Conservation (phyloP, 257 asterid genomes). For the Solanum piurae region DNA sequence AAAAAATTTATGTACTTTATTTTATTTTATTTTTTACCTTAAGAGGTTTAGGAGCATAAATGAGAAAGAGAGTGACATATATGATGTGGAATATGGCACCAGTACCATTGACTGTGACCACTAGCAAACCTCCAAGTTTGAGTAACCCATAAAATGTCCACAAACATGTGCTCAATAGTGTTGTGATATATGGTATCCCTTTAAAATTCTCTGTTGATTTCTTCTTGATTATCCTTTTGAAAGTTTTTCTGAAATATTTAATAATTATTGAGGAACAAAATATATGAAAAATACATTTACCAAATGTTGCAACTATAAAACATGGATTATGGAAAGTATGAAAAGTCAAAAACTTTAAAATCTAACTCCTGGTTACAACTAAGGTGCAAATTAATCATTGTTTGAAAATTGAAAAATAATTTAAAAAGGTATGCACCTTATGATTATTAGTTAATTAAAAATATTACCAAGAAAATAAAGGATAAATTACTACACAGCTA, state of each 20-base stretch:
- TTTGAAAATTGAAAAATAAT: background rate
- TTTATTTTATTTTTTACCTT: slow-evolving; percentile 24
- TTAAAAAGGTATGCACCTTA: background rate
- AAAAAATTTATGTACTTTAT: background rate
- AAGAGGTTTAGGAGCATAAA: slow-evolving; percentile 33
- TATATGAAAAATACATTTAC: background rate
- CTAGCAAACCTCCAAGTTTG: slow-evolving; percentile 45
- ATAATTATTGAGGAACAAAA: background rate
- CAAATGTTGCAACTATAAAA: background rate
- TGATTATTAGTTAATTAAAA: background rate
- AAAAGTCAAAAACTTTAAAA: background rate
- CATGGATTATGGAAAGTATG: background rate
- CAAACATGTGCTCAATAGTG: slow-evolving; percentile 41
- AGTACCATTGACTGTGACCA: slow-evolving; percentile 50
- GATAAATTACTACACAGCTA: background rate
- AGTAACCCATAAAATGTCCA: slow-evolving; percentile 57
- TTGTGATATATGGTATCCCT: slow-evolving; percentile 41
- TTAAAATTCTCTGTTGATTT: slow-evolving; percentile 53
- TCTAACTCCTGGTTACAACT: background rate
- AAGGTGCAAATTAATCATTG: background rate
- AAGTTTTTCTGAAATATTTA: slow-evolving; percentile 26
- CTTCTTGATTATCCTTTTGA: slow-evolving; percentile 30
- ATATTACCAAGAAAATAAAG: background rate
- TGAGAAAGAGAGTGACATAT: slow-evolving; percentile 44
- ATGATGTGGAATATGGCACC: slow-evolving; percentile 48